Evolutionary conservation across 73 alveolate genomes (phyloP), one percentile per base, ranked within the genome.

Genomic region (Paramecium caudatum): DNA sequence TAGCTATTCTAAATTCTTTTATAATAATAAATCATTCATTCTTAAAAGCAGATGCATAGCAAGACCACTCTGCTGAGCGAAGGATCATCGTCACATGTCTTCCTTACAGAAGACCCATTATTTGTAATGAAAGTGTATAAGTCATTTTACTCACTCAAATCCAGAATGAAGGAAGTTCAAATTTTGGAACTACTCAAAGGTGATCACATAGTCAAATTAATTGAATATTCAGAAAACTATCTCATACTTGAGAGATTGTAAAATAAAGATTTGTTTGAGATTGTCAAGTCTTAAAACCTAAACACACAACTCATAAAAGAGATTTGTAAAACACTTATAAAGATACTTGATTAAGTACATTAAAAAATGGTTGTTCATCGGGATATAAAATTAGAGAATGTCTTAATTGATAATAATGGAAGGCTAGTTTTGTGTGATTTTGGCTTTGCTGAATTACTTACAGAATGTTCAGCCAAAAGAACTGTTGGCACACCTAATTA

Each of bases 101-200:
- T 68, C 50, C 61, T 34, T 10, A 68, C 47, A n/a, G 84, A 68
- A 9, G 84, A 68, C 34, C 61, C 84, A 17, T 32, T 32, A 17
- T 34, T 17, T n/a, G 84, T 68, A 37, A 68, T 34, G 34, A 68
- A 68, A 37, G 84, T 25, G 19, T 68, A 34, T 68, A 68, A 68
- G 34, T 68, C 47, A 68, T 68, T 68, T 21, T 32, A 34, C 33
- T 33, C 84, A 13, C 30, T 16, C 25, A 12, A 68, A 32, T 68
- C 84, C 10, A 68, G 84, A 68, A 32, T n/a, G 32, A 68, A 37
- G 61, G 84, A 68, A 68, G 50, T 68, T 68, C 33, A 68, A 68
- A 68, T 68, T 16, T 37, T 68, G 34, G 84, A 68, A 68, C 61
- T 37, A 4, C 50, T 68, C 36, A 37, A 37, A 32, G 37, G 50